Percentiles rank a stretch among this genome's conserved stretches.
These are phyloP conservation scores for Syncephalastrum contaminatum DNA, from an alignment of 371 early-diverging fungal species.

Conservation along the genomic window DNA sequence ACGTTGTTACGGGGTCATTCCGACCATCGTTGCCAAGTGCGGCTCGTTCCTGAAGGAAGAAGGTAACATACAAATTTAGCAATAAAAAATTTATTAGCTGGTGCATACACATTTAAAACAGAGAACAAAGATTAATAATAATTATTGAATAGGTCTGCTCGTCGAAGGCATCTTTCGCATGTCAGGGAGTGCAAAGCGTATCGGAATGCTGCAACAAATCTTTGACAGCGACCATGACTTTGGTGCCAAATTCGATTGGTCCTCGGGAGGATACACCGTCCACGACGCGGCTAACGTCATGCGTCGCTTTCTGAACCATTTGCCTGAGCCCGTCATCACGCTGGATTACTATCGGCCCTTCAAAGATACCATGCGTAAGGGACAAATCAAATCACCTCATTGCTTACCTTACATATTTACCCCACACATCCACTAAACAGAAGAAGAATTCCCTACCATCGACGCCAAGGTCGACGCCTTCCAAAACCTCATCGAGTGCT, in stretches of 20 bases:
- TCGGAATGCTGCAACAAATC: constrained; percentile 51
- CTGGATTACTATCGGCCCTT: constrained; percentile 52
- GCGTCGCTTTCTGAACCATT: constrained; percentile 61
- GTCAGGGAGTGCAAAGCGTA: constrained; percentile 63
- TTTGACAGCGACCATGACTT: constrained; percentile 59
- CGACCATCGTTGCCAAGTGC: constrained; percentile 56
- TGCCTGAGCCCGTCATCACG: constrained; percentile 63
- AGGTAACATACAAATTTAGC: constrained; percentile 28
- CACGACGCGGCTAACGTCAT: constrained; percentile 70
- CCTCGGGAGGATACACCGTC: constrained; percentile 46
- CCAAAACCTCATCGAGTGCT: constrained; percentile 47
- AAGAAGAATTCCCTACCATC: constrained; percentile 31
- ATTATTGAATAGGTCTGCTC: constrained; percentile 23
- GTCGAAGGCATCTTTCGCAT: constrained; percentile 64
- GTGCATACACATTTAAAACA: background rate
- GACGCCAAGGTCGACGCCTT: constrained; percentile 50
- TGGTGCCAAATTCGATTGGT: constrained; percentile 54
- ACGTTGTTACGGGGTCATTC: constrained; percentile 45
- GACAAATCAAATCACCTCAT: background rate
- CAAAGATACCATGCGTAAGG: constrained; percentile 49
- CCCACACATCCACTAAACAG: constrained; percentile 2
- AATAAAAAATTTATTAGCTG: background rate
- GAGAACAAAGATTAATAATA: background rate
- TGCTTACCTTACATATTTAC: background rate
- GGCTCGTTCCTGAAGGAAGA: constrained; percentile 54